Percentiles rank a stretch among this genome's conserved stretches.
Conservation (phyloP, 495 filamentous ascomycete species). For the Aspergillus incahuasiensis region DNA sequence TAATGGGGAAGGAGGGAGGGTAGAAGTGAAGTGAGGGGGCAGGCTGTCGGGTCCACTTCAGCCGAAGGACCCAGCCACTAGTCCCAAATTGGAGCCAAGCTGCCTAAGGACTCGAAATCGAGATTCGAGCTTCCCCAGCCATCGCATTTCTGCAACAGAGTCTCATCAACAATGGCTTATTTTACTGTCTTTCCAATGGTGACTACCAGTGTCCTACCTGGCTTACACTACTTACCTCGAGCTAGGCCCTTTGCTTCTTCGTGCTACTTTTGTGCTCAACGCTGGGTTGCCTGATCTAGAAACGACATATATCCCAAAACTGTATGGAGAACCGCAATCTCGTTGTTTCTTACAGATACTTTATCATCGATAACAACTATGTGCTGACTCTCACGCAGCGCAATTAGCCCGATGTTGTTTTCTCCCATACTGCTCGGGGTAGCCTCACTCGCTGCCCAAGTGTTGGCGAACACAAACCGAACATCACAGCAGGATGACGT, state of each 20-base stretch:
- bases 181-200: background rate
- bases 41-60: background rate
- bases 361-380: background rate
- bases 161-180: background rate
- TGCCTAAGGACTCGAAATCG: background rate
- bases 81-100: background rate
- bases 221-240: background rate
- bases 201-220: background rate
- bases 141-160: background rate
- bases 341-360: no score
- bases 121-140: background rate
- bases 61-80: background rate
- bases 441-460: conserved; percentile 9
- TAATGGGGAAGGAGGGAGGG: no score
- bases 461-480: conserved; percentile 5
- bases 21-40: no score
- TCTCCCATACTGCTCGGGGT: conserved; percentile 4
- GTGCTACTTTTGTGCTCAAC: background rate
- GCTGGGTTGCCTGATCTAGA: background rate
- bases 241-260: background rate
- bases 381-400: background rate
- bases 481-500: conserved; percentile 26
- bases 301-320: background rate
- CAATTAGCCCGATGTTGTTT: conserved; percentile 9
- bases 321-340: no score